Base-by-base conservation (phyloP, 495 filamentous ascomycete species). In the Penicillium ochrochloron region DNA sequence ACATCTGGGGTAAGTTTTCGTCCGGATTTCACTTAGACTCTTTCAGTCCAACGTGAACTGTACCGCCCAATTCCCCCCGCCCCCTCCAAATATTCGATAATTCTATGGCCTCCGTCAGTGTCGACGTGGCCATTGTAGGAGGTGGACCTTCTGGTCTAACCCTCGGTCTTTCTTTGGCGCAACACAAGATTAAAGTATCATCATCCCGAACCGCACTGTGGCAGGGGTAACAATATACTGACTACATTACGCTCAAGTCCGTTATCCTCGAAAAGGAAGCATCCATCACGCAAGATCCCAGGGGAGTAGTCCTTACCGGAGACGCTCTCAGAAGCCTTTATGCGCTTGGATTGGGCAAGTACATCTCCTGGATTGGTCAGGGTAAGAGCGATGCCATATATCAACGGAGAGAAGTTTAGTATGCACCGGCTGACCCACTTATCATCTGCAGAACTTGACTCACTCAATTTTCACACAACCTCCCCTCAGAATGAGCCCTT, bases 311-410 rank as follows among this genome's bases (percentile, higher is more conserved):
- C 33, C 63, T 83, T 17, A 76, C 73, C 25, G 73, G 74, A 31
- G 80, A 83, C 70, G 78, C 76, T 14, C 63, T 82, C 34, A 70
- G 80, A 33, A 74, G 76, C 34, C 64, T 76, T 6, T 76, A 73
- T 57, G 61, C 71, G 34, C 63, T 82, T 17, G 80, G 78, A 17
- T 66, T 82, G 19, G 71, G 72, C 27, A 70, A 77, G 21, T 59
- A 68, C 5, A 62, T 82, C 27, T 29, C 57, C 23, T 42, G 23
- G 54, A 66, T 69, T 42, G 66, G 66, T 27, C 52, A 57, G 37
- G 62, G 66, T 68, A 23, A 61, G 46, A 11, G 19, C 46, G 19
- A 50, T 50, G 19, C 46, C 25, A 7, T 50, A 50, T 50, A 0
- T 50, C 46, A 41, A 41, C 14, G 37, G 37, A 4, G 4, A 7